Conservation (phyloP, 75 land plant genomes). For the Picea sitchensis region DNA sequence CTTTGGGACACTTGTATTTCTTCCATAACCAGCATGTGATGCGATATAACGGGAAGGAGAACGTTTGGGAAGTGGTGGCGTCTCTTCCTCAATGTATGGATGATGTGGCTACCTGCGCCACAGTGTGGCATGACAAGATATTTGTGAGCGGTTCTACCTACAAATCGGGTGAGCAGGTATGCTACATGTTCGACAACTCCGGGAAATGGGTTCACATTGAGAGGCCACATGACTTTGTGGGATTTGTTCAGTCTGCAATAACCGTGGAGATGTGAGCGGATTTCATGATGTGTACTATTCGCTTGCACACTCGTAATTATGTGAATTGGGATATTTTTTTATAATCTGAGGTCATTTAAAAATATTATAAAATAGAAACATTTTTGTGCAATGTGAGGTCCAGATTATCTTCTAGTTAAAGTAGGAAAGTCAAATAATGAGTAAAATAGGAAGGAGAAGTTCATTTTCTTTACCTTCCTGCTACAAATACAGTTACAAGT, state of each 20-base stretch:
- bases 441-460: too few species aligned
- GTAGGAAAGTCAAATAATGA: background rate
- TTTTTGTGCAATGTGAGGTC: too few species aligned
- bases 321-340: too few species aligned
- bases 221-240: constrained; percentile 13
- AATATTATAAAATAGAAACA: too few species aligned
- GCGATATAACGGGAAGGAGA: background rate
- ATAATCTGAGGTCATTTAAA: too few species aligned
- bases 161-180: background rate
- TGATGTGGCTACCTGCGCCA: background rate
- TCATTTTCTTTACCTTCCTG: too few species aligned
- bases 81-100: constrained; percentile 4
- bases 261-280: constrained; percentile 14
- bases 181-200: background rate
- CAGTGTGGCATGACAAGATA: background rate
- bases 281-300: background rate
- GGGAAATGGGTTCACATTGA: constrained; percentile 15
- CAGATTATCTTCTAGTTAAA: too few species aligned
- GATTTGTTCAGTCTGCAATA: constrained; percentile 15
- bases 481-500: too few species aligned
- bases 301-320: too few species aligned
- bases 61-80: constrained; percentile 12
- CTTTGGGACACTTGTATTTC: constrained; percentile 6
- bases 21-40: constrained; percentile 10
- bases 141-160: constrained; percentile 10